Evolutionary conservation across 2,329 filamentous ascomycete species (phyloP), one percentile per base, ranked within the genome.

Genomic region (Tolypocladium tundrense): DNA sequence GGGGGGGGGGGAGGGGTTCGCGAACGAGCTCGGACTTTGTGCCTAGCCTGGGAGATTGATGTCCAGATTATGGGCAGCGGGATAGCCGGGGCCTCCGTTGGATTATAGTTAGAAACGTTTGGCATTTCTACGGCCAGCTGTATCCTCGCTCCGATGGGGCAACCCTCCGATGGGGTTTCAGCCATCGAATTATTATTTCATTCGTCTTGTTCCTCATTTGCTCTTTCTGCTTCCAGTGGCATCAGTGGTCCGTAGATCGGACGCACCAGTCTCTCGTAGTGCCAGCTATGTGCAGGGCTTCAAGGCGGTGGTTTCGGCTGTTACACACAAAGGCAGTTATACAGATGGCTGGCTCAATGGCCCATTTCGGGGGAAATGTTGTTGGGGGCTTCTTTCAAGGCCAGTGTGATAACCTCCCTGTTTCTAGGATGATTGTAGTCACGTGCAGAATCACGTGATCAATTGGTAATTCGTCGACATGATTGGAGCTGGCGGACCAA

Each of bases 321-420:
- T 64, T 16, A 60, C 61, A 1, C 50, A 56, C 13, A 33, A 55
- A 10, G 57, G 57, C 1, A 27, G 35, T 4, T 59, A 58, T 14
- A 55, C 41, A 27, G 31, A 57, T 8, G 61, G 63, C 41, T 68
- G 66, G 65, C 57, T 68, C 31, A 66, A 65, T 58, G 24, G 24
- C 24, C 24, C 24, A 27, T 27, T 27, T 27, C 24, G 24, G 3
- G 24, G 24, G 24, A 27, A 27, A 27, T 27, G 24, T 27, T 27
- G 24, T 27, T 27, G 24, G 21, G 21, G 21, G 24, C 24, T 27
- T 24, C 24, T 27, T 27, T 27, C 2, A 27, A 27, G 24, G 24
- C 24, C 24, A 4, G 24, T 3, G 24, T 27, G 24, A 27, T 3
- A 27, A 27, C 3, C 24, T 27, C 24, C 24, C 24, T 27, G 24